Conservation (phyloP, 805 yeast genomes). For the Lipomyces orientalis region DNA sequence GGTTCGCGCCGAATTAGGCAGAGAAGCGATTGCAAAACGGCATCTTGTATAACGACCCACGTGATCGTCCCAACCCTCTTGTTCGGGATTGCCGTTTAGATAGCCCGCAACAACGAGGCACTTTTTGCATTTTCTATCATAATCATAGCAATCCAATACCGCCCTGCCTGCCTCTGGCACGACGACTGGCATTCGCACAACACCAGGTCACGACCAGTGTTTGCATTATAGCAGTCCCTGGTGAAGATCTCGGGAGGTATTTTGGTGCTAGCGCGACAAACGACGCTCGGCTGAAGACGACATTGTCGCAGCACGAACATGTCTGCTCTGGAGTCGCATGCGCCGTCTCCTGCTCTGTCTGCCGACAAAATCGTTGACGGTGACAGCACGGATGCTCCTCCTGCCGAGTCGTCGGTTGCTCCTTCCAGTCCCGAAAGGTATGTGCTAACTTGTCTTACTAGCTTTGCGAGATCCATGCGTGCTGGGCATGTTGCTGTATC, state of each 20-base stretch:
- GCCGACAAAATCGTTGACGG: background rate
- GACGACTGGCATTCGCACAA: background rate
- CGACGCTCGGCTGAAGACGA: background rate
- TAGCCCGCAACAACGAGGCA: background rate
- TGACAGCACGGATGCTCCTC: background rate
- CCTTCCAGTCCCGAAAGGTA: background rate
- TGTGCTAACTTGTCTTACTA: background rate
- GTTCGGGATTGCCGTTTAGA: background rate
- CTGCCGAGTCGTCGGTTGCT: background rate
- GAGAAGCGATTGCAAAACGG: background rate
- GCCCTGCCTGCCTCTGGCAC: background rate
- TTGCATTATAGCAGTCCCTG: background rate
- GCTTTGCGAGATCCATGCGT: background rate
- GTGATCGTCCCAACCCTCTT: background rate
- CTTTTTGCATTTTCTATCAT: background rate
- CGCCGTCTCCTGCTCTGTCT: background rate
- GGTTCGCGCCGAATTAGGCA: no score
- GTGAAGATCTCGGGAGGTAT: background rate
- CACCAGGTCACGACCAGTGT: background rate
- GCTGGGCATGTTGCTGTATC: background rate
- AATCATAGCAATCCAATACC: background rate
- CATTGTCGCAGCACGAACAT: background rate
- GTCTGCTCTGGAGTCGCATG: background rate
- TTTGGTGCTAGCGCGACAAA: background rate
- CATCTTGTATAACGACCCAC: background rate